Conservation (phyloP, 1,139 yeast species). For the Meyerozyma sp. region DNA sequence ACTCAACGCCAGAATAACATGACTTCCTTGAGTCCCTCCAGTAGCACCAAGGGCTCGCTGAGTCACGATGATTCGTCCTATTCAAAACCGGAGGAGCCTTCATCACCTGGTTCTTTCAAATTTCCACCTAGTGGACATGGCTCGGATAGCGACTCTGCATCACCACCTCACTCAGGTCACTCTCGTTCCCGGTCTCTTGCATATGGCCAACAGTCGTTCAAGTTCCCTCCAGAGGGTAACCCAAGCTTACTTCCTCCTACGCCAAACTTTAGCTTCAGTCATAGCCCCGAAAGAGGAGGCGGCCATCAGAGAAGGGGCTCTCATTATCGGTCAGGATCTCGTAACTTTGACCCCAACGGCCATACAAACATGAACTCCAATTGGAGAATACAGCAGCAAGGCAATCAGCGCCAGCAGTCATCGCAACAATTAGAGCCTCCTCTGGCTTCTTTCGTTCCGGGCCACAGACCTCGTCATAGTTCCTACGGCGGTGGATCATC, state of each 20-base stretch:
- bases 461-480: constrained; percentile 65
- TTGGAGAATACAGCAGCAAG: constrained; percentile 51
- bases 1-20: constrained; percentile 59
- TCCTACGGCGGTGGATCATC: constrained; percentile 62
- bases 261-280: constrained; percentile 36
- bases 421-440: constrained; percentile 43
- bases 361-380: constrained; percentile 47
- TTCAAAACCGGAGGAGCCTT: constrained; percentile 3
- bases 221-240: constrained; percentile 35
- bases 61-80: constrained; percentile 2
- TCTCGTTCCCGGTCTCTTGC: constrained; percentile 35
- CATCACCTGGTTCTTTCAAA: constrained; percentile 15
- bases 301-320: constrained; percentile 29
- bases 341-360: constrained; percentile 49
- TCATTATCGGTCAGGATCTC: constrained; percentile 51
- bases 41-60: constrained; percentile 9
- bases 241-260: constrained; percentile 39
- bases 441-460: constrained; percentile 57
- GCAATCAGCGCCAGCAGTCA: constrained; percentile 20
- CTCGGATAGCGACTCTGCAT: constrained; percentile 4
- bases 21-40: constrained; percentile 32
- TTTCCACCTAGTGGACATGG: constrained; percentile 33
- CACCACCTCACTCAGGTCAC: constrained; percentile 13
- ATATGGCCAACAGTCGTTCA: constrained; percentile 41
- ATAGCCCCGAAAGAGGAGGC: constrained; percentile 33